These are phyloP conservation scores for Cutaneotrichosporon arboriforme DNA, from an alignment of 1,284 basidiomycete genomes.

Conservation along the genomic window DNA sequence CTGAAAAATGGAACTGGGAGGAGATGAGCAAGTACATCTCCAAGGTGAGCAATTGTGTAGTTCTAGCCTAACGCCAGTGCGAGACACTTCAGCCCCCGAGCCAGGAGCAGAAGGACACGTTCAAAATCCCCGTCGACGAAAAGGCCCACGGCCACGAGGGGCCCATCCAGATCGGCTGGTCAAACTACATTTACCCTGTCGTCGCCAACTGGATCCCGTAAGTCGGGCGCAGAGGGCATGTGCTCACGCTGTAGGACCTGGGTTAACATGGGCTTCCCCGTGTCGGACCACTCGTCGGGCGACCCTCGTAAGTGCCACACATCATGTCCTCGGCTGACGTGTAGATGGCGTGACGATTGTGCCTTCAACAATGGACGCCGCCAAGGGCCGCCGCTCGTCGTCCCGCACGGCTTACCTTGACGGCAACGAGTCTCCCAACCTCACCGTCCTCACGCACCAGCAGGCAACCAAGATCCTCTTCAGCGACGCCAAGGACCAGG, in stretches of 20 bases:
- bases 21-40: constrained; percentile 39
- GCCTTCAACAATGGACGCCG: constrained; percentile 61
- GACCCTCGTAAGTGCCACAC: constrained; percentile 11
- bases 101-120: constrained; percentile 29
- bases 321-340: neutral
- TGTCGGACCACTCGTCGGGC: constrained; percentile 44
- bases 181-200: constrained; percentile 50
- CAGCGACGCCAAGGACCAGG: constrained; percentile 49
- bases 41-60: constrained; percentile 4
- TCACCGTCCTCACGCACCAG: constrained; percentile 56
- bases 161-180: constrained; percentile 50
- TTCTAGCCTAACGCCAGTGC: constrained; percentile 23
- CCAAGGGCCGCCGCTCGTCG: constrained; percentile 62
- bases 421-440: constrained; percentile 57
- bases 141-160: constrained; percentile 51
- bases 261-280: constrained; percentile 51
- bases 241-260: constrained; percentile 28
- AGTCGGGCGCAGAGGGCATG: neutral
- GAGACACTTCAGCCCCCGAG: constrained; percentile 45
- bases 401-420: constrained; percentile 62
- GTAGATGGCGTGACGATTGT: constrained; percentile 50
- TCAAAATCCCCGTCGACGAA: constrained; percentile 46
- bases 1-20: constrained; percentile 45
- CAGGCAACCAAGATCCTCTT: constrained; percentile 62
- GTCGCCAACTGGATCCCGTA: constrained; percentile 55